A percentile compares a stretch with the other conserved stretches of the same genome.
These are phyloP conservation scores for Scortechinia acanthostroma DNA, from an alignment of 2,329 filamentous ascomycete species.

Conservation along the genomic window DNA sequence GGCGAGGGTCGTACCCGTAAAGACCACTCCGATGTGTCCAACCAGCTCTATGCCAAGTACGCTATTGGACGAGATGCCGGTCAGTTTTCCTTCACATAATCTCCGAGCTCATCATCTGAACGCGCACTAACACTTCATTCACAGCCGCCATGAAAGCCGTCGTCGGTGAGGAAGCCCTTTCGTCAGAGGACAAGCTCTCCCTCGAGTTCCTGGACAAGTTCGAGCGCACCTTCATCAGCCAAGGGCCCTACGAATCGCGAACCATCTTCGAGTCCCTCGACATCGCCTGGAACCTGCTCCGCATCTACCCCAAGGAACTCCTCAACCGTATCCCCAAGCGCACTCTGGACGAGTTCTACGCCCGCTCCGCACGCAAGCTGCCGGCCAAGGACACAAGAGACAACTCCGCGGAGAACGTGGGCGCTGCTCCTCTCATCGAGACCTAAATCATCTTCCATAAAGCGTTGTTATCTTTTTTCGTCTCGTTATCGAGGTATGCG, in stretches of 20 bases:
- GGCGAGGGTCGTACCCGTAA: constrained; percentile 93
- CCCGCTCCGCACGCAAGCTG: not conserved
- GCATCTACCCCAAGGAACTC: constrained; percentile 95
- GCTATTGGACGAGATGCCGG: constrained; percentile 94
- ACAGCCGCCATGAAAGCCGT: constrained; percentile 90
- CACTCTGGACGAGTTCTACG: constrained; percentile 75
- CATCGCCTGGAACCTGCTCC: constrained; percentile 88
- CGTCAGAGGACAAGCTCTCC: constrained; percentile 91
- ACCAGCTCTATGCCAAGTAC: constrained; percentile 99
- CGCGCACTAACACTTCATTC: not conserved
- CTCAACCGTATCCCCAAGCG: constrained; percentile 90
- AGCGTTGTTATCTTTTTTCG: too few relatives aligned
- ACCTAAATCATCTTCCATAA: too few relatives aligned
- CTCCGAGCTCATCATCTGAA: not conserved
- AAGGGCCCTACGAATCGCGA: constrained; percentile 86
- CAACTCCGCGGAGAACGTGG: not conserved
- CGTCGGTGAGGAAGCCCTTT: constrained; percentile 94
- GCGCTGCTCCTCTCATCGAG: too few relatives aligned
- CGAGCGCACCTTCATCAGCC: constrained; percentile 86
- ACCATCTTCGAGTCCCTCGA: constrained; percentile 90
- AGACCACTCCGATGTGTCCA: constrained; percentile 96
- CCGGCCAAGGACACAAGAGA: not conserved
- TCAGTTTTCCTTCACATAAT: not conserved
- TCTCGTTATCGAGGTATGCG: too few relatives aligned
- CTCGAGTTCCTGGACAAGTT: constrained; percentile 98